Evolutionary conservation across 495 filamentous ascomycete genomes (phyloP).

Genomic region (Cercophora newfieldiana): DNA sequence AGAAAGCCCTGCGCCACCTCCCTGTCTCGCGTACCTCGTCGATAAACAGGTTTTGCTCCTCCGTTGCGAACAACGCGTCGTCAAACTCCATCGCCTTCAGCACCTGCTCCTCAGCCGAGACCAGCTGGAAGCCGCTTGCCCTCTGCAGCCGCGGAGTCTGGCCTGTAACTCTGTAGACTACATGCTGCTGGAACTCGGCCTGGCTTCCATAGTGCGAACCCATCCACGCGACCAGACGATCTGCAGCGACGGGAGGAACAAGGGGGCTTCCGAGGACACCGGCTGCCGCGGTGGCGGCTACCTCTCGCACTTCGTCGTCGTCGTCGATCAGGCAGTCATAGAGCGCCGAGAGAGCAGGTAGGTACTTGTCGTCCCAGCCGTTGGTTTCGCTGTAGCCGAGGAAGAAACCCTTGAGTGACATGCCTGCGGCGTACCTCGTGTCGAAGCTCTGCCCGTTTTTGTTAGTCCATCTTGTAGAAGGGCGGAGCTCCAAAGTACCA

Average conservation of each 20-base stretch:
- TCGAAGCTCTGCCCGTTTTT: slow-evolving; percentile 58
- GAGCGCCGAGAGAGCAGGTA: slow-evolving; percentile 49
- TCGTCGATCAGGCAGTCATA: slow-evolving; percentile 75
- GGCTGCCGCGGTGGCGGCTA: slow-evolving; percentile 54
- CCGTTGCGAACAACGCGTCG: slow-evolving; percentile 75
- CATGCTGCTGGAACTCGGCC: slow-evolving; percentile 35
- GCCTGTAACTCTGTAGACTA: slow-evolving; percentile 39
- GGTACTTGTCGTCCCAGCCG: slow-evolving; percentile 30
- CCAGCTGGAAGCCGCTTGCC: slow-evolving; percentile 21
- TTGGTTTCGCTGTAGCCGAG: not conserved
- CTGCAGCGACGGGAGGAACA: slow-evolving; percentile 43
- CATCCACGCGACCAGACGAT: slow-evolving; percentile 40
- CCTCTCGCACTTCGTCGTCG: slow-evolving; percentile 79
- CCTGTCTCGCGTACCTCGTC: slow-evolving; percentile 72
- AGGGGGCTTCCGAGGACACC: slow-evolving; percentile 38
- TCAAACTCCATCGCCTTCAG: slow-evolving; percentile 57
- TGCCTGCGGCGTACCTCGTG: slow-evolving; percentile 59
- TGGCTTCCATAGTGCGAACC: slow-evolving; percentile 21
- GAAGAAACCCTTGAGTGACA: slow-evolving; percentile 39
- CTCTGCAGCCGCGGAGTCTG: slow-evolving; percentile 11
- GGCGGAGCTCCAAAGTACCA: not conserved
- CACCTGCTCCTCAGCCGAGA: slow-evolving; percentile 50
- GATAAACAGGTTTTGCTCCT: slow-evolving; percentile 89
- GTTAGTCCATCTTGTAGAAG: not conserved
- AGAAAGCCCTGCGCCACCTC: slow-evolving; percentile 59